phyloP scores from a whole-genome alignment of 768 basidiomycete genomes.

The Tulasnella sp. region DNA sequence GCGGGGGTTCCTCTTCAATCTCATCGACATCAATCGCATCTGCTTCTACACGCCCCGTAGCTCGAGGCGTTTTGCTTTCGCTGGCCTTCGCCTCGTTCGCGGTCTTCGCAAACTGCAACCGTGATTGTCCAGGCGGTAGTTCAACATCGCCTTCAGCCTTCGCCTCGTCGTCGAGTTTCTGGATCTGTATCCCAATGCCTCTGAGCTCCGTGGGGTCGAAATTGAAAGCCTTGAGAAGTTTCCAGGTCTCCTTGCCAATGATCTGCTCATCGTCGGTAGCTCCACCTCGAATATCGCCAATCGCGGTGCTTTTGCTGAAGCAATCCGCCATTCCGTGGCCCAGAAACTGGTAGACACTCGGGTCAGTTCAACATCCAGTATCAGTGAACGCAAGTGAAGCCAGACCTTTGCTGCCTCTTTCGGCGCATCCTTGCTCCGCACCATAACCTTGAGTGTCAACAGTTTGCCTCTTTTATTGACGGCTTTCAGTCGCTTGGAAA shows the following conservation, averaged over 20 bases:
- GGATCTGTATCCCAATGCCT: constrained; percentile 82
- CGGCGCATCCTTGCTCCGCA: constrained; percentile 72
- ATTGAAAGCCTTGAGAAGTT: constrained; percentile 53
- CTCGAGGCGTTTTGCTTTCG: not conserved
- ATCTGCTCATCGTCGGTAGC: constrained; percentile 61
- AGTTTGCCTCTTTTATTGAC: constrained; percentile 58
- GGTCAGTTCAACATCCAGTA: constrained; percentile 1
- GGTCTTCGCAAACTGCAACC: constrained; percentile 42
- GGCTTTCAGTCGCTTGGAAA: constrained; percentile 54
- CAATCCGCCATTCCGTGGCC: constrained; percentile 80
- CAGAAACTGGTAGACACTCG: constrained; percentile 55
- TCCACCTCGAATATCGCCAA: constrained; percentile 43
- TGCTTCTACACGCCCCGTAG: not conserved
- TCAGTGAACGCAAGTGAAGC: not conserved
- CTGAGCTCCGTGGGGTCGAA: constrained; percentile 81
- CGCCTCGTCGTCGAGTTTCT: constrained; percentile 58
- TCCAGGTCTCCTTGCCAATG: constrained; percentile 68
- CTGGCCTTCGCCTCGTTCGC: not conserved
- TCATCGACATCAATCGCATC: constrained; percentile 28
- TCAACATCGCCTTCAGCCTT: constrained; percentile 16
- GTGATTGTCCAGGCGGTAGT: constrained; percentile 40
- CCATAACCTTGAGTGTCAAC: constrained; percentile 81
- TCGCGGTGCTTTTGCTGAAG: constrained; percentile 59
- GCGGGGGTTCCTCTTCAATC: constrained; percentile 22
- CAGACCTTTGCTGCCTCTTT: constrained; percentile 78